A percentile compares a stretch with the other conserved stretches of the same genome.
Conservation (phyloP, 78 protist species). For the Dictyostelium discoideum region DNA sequence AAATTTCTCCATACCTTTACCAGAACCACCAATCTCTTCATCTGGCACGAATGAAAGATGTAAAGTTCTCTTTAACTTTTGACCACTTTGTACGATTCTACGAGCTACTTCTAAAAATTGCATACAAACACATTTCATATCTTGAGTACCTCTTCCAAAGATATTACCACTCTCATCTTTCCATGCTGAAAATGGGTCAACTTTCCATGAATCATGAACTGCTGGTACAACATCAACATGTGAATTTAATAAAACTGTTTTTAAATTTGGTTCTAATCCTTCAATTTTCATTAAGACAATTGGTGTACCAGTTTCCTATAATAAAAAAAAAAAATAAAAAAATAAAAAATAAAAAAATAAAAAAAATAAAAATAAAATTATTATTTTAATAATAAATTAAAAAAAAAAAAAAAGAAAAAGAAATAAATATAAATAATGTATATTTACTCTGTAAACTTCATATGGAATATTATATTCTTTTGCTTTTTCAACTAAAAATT, state of each 20-base stretch:
- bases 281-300: slow-evolving; percentile 73
- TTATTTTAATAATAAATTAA: not conserved
- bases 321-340: not conserved
- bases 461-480: slow-evolving; percentile 52
- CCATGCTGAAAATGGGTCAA: slow-evolving; percentile 74
- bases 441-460: slow-evolving; percentile 34
- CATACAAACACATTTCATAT: slow-evolving; percentile 95
- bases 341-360: not conserved
- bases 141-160: slow-evolving; percentile 94
- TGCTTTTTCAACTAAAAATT: slow-evolving; percentile 62
- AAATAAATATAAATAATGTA: not conserved
- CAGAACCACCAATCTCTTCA: slow-evolving; percentile 93
- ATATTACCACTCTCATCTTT: slow-evolving; percentile 78
- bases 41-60: slow-evolving; percentile 84
- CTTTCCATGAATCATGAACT: slow-evolving; percentile 78
- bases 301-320: slow-evolving; percentile 70
- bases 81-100: slow-evolving; percentile 15
- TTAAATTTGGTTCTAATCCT: slow-evolving; percentile 83
- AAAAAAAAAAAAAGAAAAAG: too few relatives aligned
- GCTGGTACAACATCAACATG: slow-evolving; percentile 95
- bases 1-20: slow-evolving; percentile 83
- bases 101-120: slow-evolving; percentile 84
- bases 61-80: slow-evolving; percentile 30
- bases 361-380: not conserved
- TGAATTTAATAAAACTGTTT: slow-evolving; percentile 85